Evolutionary conservation across 331 rosid species (phyloP), one percentile per base, ranked within the genome.

Genomic region (Rhamnella rubrinervis): DNA sequence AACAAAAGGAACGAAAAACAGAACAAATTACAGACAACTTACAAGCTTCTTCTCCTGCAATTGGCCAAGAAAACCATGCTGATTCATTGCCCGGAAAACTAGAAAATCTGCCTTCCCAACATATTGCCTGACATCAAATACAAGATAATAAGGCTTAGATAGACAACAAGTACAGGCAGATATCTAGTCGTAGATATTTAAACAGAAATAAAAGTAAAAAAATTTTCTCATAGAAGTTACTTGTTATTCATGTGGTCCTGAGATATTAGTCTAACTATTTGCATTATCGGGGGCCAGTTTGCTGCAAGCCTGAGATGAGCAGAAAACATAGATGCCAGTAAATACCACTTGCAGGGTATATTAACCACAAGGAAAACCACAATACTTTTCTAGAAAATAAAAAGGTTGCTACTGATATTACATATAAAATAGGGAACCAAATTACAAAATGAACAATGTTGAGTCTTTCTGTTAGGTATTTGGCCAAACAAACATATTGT

Each of bases 181-280:
- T 39, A 60, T 6, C 7, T 51, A 40, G 47, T 9, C 35, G 21
- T 1, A 59, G 10, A 19, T 65, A 75, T 17, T 66, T 6, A 61
- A 26, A 57, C 41, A 53, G 37, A 51, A 31, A 59, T 21, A 61
- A 73, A 37, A 56, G 50, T 4, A 31, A 68, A 77, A n/a, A 44
- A 61, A 50, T 78, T 67, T 75, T 63, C 11, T 65, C 78, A 65
- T 64, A 52, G 51, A 38, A 78, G 25, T 59, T 82, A 95, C 98
- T 87, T 91, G 87, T 95, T 89, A 82, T 91, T 91, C 98, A 95
- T 95, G 89, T 95, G 97, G 78, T 91, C 97, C 70, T 91, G 96
- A 70, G 98, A 95, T 83, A 95, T 95, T 59, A 95, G 97, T 80
- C 93, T 90, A 67, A 87, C 96, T 39, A 95, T 95, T 80, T 83